Evolutionary conservation across 2,329 filamentous ascomycete species (phyloP).

Genomic region (Pseudocercospora fijiensis): DNA sequence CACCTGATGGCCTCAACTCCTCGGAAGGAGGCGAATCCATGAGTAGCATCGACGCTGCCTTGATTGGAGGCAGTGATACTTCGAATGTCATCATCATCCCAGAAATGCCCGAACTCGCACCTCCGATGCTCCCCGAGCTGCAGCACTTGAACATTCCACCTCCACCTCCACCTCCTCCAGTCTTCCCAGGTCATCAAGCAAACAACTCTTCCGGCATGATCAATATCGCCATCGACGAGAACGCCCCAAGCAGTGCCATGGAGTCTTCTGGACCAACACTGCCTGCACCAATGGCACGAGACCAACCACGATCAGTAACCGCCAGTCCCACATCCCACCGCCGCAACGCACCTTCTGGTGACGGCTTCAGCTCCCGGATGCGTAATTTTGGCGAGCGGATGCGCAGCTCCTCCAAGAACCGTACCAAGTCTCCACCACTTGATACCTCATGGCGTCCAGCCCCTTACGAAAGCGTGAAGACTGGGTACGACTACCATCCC

Average conservation of each 20-base stretch:
- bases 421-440: conserved; percentile 50
- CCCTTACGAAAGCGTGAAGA: conserved; percentile 21
- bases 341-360: conserved; percentile 56
- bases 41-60: conserved; percentile 54
- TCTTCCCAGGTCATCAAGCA: conserved; percentile 29
- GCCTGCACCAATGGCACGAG: conserved; percentile 33
- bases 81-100: conserved; percentile 48
- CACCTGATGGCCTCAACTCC: conserved; percentile 37
- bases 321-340: conserved; percentile 32
- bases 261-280: conserved; percentile 15
- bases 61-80: conserved; percentile 41
- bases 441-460: conserved; percentile 20
- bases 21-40: conserved; percentile 24
- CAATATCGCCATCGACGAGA: conserved; percentile 50
- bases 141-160: conserved; percentile 60
- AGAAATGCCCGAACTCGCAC: conserved; percentile 29
- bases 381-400: conserved; percentile 59
- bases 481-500: conserved; percentile 4
- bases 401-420: conserved; percentile 57
- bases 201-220: conserved; percentile 36
- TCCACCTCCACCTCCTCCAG: conserved; percentile 42
- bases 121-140: conserved; percentile 55
- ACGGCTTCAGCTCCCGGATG: conserved; percentile 56
- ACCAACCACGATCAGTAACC: conserved; percentile 26
- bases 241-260: conserved; percentile 22